Evolutionary conservation across 495 filamentous ascomycete genomes (phyloP).

Genomic region (Daldinia bambusicola): DNA sequence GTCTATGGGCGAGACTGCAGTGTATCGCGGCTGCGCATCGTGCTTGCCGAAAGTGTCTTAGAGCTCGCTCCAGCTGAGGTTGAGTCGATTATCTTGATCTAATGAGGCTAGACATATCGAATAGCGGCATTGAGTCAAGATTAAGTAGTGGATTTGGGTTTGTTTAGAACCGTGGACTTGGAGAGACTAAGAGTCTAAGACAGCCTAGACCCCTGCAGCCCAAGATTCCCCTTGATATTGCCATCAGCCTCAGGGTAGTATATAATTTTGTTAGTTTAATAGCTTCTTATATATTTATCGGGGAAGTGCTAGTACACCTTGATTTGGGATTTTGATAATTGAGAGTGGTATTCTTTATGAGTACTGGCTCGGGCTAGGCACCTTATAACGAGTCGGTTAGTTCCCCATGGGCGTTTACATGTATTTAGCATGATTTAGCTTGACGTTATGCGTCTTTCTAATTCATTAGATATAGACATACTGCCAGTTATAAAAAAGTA

Average conservation of each 20-base stretch:
- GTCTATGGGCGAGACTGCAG: conserved; percentile 22
- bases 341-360: no score
- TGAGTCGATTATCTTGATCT: conserved; percentile 25
- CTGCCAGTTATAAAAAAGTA: no score
- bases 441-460: neutral
- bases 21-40: conserved; percentile 14
- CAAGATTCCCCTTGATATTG: neutral
- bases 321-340: no score
- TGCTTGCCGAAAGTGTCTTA: conserved; percentile 36
- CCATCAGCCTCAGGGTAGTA: neutral
- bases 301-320: no score
- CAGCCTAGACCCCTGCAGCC: conserved; percentile 20
- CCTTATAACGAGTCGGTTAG: neutral
- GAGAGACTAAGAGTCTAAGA: conserved; percentile 27
- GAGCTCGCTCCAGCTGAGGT: conserved; percentile 37
- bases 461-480: no score
- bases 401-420: neutral
- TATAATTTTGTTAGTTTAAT: neutral
- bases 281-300: neutral
- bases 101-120: conserved; percentile 23
- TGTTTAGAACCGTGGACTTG: conserved; percentile 20
- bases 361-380: neutral
- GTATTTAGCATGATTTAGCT: neutral
- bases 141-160: conserved; percentile 19
- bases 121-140: conserved; percentile 34